Conservation (phyloP, 2,329 filamentous ascomycete genomes). For the Lasiodiplodia citricola region DNA sequence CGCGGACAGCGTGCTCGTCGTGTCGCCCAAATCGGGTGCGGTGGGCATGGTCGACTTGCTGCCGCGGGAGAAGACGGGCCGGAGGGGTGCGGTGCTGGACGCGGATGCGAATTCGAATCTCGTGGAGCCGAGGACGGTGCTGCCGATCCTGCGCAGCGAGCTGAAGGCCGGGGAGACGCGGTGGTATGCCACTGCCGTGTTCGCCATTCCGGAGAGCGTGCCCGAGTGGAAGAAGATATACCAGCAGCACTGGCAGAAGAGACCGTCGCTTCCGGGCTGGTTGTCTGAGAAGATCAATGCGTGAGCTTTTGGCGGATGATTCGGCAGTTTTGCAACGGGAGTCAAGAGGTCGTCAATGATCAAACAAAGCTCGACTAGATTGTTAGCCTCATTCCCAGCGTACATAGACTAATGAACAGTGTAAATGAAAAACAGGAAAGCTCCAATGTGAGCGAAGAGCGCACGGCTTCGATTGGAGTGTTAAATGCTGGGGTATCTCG, state of each 20-base stretch:
- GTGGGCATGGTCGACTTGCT: constrained; percentile 57
- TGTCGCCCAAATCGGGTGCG: constrained; percentile 56
- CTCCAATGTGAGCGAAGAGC: not conserved
- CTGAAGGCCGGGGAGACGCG: constrained; percentile 62
- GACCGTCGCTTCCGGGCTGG: constrained; percentile 35
- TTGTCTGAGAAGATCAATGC: constrained; percentile 29
- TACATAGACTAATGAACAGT: constrained; percentile 1
- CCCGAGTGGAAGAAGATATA: constrained; percentile 19
- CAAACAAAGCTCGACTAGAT: not conserved
- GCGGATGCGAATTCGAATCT: constrained; percentile 82
- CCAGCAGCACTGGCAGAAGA: constrained; percentile 42
- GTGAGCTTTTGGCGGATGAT: not conserved
- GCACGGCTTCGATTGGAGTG: constrained; percentile 26
- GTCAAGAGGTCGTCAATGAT: not conserved
- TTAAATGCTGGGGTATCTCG: constrained; percentile 29
- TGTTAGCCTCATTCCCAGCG: constrained; percentile 1
- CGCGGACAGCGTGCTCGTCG: constrained; percentile 39
- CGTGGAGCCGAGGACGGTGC: constrained; percentile 71
- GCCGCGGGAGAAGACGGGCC: constrained; percentile 58
- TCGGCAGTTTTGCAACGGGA: not conserved
- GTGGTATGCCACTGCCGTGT: constrained; percentile 75
- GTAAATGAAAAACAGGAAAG: not conserved
- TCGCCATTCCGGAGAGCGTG: constrained; percentile 62
- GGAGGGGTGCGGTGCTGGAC: constrained; percentile 61
- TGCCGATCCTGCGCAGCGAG: constrained; percentile 71